Evolutionary conservation across 2,329 filamentous ascomycete species (phyloP).

Genomic region (Exophiala alcalophila): DNA sequence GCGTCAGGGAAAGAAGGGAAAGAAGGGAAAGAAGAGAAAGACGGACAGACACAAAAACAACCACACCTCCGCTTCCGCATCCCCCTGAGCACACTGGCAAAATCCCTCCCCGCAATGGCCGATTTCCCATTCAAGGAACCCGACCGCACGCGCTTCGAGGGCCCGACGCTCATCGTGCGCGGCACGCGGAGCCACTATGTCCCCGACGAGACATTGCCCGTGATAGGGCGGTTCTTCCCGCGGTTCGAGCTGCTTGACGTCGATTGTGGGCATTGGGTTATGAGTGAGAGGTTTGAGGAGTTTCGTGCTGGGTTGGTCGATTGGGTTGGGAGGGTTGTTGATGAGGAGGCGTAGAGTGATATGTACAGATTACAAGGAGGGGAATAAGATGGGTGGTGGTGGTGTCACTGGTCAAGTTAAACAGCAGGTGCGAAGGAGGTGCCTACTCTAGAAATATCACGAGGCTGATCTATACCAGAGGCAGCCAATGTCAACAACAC

Average conservation of each 20-base stretch:
- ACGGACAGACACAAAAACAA: neutral
- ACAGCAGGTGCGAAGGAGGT: too few species aligned
- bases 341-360: slow-evolving; percentile 21
- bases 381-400: too few species aligned
- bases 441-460: too few species aligned
- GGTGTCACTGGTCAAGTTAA: too few species aligned
- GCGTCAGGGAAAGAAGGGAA: slow-evolving; percentile 40
- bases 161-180: slow-evolving; percentile 72
- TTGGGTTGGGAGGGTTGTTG: slow-evolving; percentile 27
- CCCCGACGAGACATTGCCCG: slow-evolving; percentile 39
- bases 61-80: slow-evolving; percentile 68
- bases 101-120: slow-evolving; percentile 69
- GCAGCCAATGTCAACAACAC: too few species aligned
- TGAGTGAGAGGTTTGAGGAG: slow-evolving; percentile 45
- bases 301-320: slow-evolving; percentile 39
- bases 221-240: slow-evolving; percentile 44
- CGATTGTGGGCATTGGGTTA: slow-evolving; percentile 46
- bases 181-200: slow-evolving; percentile 43
- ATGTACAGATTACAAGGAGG: too few species aligned
- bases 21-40: neutral
- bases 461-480: too few species aligned
- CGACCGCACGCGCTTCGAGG: slow-evolving; percentile 64
- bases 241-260: slow-evolving; percentile 40
- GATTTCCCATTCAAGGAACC: slow-evolving; percentile 85
- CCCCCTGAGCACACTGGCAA: slow-evolving; percentile 68